A percentile compares a stretch with the other conserved stretches of the same genome.
These are phyloP conservation scores for Nakazawaea holstii DNA, from an alignment of 805 yeast species.

Conservation along the genomic window DNA sequence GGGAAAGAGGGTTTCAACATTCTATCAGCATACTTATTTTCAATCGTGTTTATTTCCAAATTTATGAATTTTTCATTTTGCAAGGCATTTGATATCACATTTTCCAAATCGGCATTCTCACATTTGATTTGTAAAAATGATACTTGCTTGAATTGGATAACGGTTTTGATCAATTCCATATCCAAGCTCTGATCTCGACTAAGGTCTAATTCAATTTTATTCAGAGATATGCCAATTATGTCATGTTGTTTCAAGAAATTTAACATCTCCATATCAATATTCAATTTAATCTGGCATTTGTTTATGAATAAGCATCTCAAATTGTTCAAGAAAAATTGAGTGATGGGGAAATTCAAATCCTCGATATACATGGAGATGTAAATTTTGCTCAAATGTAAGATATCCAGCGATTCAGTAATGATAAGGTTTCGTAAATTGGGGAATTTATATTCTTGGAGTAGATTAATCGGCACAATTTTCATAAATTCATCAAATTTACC, in stretches of 20 bases:
- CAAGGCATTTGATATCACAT: not conserved
- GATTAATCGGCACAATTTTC: conserved; percentile 1
- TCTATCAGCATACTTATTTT: not conserved
- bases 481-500: conserved; percentile 1
- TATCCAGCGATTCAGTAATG: not conserved
- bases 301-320: not conserved
- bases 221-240: not conserved
- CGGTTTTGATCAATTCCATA: not conserved
- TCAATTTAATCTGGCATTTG: not conserved
- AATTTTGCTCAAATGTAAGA: conserved; percentile 3
- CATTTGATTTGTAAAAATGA: not conserved
- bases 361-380: not conserved
- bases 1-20: too few relatives aligned
- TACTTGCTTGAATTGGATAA: not conserved
- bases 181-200: not conserved
- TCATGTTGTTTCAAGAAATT: not conserved
- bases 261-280: not conserved
- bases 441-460: conserved; percentile 4
- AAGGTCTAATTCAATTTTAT: not conserved
- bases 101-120: not conserved
- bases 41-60: not conserved
- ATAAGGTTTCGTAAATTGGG: not conserved
- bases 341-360: not conserved
- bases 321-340: not conserved
- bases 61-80: not conserved